Percentiles rank a stretch among this genome's conserved stretches.
Conservation (phyloP, 2,329 filamentous ascomycete species). For the Sporothrix inflata region DNA sequence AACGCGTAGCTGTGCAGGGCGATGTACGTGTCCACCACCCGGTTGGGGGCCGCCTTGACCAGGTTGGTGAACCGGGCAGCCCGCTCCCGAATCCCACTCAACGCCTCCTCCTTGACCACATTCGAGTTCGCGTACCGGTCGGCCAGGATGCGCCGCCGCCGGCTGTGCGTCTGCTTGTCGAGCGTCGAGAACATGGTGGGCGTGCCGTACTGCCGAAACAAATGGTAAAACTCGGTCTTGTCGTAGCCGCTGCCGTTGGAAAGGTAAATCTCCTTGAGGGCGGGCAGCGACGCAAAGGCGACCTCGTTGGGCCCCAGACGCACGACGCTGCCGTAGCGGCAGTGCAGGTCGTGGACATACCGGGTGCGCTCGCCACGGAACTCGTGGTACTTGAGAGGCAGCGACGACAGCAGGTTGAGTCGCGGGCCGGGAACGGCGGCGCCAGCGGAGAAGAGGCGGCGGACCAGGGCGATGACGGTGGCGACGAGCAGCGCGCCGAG, state of each 20-base stretch:
- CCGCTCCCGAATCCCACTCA: slow-evolving; percentile 60
- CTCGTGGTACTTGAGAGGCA: slow-evolving; percentile 59
- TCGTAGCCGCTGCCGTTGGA: slow-evolving; percentile 65
- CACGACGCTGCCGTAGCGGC: slow-evolving; percentile 58
- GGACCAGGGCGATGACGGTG: background rate
- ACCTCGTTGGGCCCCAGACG: slow-evolving; percentile 62
- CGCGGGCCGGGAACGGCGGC: slow-evolving; percentile 53
- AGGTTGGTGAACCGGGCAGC: slow-evolving; percentile 58
- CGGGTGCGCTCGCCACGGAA: slow-evolving; percentile 55
- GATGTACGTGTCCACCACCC: slow-evolving; percentile 59
- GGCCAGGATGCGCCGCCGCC: slow-evolving; percentile 63
- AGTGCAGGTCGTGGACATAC: slow-evolving; percentile 61
- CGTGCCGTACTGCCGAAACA: slow-evolving; percentile 61
- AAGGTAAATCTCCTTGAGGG: slow-evolving; percentile 65
- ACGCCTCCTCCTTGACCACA: slow-evolving; percentile 57
- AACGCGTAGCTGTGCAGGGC: slow-evolving; percentile 68
- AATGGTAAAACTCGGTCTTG: slow-evolving; percentile 65
- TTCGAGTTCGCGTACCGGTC: slow-evolving; percentile 71
- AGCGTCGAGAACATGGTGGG: slow-evolving; percentile 63
- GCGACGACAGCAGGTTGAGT: slow-evolving; percentile 53
- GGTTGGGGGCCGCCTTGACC: slow-evolving; percentile 50
- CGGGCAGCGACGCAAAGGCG: slow-evolving; percentile 59
- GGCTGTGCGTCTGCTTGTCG: slow-evolving; percentile 59
- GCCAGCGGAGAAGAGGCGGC: slow-evolving; percentile 42
- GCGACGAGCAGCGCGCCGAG: slow-evolving; percentile 24